A percentile compares a stretch with the other conserved stretches of the same genome.
These are phyloP conservation scores for Dactylellina parvicollis DNA, from an alignment of 2,329 filamentous ascomycete genomes.

Conservation along the genomic window DNA sequence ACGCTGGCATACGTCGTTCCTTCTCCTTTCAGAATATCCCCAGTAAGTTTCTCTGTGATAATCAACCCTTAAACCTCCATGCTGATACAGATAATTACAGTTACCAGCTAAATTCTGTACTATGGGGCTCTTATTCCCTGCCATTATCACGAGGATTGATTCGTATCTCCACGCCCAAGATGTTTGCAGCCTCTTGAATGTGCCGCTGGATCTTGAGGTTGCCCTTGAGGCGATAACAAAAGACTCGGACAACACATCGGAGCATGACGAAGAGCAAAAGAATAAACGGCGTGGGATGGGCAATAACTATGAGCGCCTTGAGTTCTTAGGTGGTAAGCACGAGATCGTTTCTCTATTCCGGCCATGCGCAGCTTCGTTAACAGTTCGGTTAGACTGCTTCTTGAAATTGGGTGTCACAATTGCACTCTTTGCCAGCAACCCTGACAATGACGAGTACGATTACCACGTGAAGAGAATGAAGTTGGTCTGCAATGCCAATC, in stretches of 20 bases:
- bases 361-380: not conserved
- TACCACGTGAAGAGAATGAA: slow-evolving; percentile 92
- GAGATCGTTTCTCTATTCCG: not conserved
- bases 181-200: slow-evolving; percentile 71
- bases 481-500: slow-evolving; percentile 88
- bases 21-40: slow-evolving; percentile 79
- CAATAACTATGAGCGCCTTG: slow-evolving; percentile 91
- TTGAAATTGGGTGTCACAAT: slow-evolving; percentile 94
- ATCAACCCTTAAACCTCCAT: not conserved
- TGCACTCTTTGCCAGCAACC: slow-evolving; percentile 79
- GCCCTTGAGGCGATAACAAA: slow-evolving; percentile 93
- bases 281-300: slow-evolving; percentile 88
- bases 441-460: slow-evolving; percentile 81
- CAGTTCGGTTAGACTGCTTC: slow-evolving; percentile 73
- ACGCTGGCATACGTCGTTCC: slow-evolving; percentile 75
- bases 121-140: slow-evolving; percentile 80
- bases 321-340: slow-evolving; percentile 75
- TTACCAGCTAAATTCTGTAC: slow-evolving; percentile 75
- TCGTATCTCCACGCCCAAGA: slow-evolving; percentile 82
- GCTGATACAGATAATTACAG: slow-evolving; percentile 61
- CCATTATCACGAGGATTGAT: slow-evolving; percentile 85
- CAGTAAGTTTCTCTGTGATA: slow-evolving; percentile 66
- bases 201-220: slow-evolving; percentile 70
- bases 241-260: slow-evolving; percentile 83
- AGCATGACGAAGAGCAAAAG: slow-evolving; percentile 73